Evolutionary conservation across 805 yeast species (phyloP).

Genomic region (Sungouiozyma intestinalis): DNA sequence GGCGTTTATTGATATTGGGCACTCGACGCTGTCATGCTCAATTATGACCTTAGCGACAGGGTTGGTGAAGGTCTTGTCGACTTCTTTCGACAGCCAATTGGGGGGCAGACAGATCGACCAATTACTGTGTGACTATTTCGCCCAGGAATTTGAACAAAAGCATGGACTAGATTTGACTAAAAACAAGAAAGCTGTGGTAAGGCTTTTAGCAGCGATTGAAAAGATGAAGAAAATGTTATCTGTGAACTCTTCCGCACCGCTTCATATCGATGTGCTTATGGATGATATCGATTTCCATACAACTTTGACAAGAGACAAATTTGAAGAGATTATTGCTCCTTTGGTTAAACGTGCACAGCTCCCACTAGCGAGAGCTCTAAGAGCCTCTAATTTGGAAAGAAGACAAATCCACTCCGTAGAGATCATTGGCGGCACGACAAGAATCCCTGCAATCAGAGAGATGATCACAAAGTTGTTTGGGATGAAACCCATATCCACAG

Average conservation of each 20-base stretch:
- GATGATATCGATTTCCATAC: constrained; percentile 92
- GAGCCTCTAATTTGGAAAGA: constrained; percentile 59
- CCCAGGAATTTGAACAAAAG: constrained; percentile 79
- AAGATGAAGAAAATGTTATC: constrained; percentile 88
- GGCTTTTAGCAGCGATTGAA: constrained; percentile 87
- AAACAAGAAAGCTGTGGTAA: constrained; percentile 89
- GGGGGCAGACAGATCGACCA: constrained; percentile 96
- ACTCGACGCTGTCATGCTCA: constrained; percentile 84
- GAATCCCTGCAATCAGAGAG: constrained; percentile 88
- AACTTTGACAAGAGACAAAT: constrained; percentile 75
- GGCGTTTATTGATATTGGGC: constrained; percentile 93
- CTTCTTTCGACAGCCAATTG: constrained; percentile 87
- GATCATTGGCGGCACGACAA: constrained; percentile 94
- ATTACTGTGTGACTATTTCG: constrained; percentile 88
- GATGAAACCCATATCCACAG: constrained; percentile 78
- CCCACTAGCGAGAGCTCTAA: constrained; percentile 75
- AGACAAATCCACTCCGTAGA: constrained; percentile 82
- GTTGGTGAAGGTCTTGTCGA: constrained; percentile 81
- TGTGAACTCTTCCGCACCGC: constrained; percentile 89
- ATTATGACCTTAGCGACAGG: constrained; percentile 89
- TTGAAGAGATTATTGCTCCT: constrained; percentile 81
- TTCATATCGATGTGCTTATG: constrained; percentile 92
- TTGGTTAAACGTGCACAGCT: constrained; percentile 59
- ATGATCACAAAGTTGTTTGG: constrained; percentile 69
- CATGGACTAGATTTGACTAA: constrained; percentile 85